Conservation (phyloP, 768 basidiomycete species). For the Boletus tomentosulus region DNA sequence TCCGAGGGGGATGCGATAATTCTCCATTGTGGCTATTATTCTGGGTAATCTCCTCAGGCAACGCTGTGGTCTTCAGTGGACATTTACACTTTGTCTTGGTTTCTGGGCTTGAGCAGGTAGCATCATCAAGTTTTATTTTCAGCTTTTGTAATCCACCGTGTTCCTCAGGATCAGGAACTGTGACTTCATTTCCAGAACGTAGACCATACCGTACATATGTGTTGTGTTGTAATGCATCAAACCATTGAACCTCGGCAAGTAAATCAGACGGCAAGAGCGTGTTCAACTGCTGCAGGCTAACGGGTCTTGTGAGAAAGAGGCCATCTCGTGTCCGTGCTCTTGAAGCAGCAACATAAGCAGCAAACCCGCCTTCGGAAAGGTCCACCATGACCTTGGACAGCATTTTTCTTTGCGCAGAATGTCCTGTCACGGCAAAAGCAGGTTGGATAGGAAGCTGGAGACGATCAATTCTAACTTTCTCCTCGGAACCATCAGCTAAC, state of each 20-base stretch:
- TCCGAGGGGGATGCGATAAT: too few species aligned
- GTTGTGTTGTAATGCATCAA: background rate
- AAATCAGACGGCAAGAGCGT: background rate
- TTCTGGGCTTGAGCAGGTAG: too few species aligned
- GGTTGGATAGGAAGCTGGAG: background rate
- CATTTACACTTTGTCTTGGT: too few species aligned
- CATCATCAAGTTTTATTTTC: too few species aligned
- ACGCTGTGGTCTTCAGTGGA: too few species aligned
- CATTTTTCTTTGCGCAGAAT: background rate
- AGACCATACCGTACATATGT: background rate
- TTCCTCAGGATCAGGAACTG: background rate
- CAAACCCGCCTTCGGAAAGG: background rate
- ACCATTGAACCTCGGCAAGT: background rate
- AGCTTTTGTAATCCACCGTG: too few species aligned
- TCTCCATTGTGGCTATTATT: too few species aligned
- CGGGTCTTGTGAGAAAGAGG: background rate
- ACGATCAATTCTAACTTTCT: background rate
- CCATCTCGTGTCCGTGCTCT: background rate
- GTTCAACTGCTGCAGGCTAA: background rate
- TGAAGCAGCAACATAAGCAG: background rate
- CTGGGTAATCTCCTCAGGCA: too few species aligned
- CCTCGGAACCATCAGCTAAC: background rate
- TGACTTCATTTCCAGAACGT: too few species aligned
- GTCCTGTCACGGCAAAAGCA: background rate
- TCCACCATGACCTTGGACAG: background rate